phyloP scores from a whole-genome alignment of 805 yeast species.

The Barnettozyma sucrosica region DNA sequence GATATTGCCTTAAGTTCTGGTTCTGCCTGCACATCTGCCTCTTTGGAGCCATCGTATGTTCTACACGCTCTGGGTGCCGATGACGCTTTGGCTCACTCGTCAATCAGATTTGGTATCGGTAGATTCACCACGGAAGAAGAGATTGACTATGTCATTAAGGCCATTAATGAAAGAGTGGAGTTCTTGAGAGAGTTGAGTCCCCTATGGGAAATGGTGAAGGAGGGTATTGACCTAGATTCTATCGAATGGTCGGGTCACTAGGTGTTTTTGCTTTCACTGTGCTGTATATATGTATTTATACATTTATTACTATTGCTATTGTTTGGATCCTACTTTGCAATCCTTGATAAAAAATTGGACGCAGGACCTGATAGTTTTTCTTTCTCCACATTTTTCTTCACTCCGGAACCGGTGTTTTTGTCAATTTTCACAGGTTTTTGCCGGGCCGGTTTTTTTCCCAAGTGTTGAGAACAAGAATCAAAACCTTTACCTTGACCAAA shows the following conservation, averaged over 20 bases:
- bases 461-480: background rate
- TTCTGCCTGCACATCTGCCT: constrained; percentile 98
- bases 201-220: constrained; percentile 98
- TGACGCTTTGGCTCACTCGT: constrained; percentile 97
- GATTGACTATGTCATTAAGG: constrained; percentile 86
- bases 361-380: background rate
- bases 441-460: background rate
- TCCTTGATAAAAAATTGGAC: background rate
- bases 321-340: too few relatives aligned
- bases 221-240: constrained; percentile 88
- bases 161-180: constrained; percentile 83
- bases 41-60: constrained; percentile 95
- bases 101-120: constrained; percentile 95
- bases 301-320: too few relatives aligned
- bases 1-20: constrained; percentile 96
- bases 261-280: background rate
- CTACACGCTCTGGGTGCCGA: constrained; percentile 96
- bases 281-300: background rate
- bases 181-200: constrained; percentile 91
- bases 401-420: constrained; percentile 3
- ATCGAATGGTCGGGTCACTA: constrained; percentile 98
- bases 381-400: background rate
- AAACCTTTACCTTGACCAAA: background rate
- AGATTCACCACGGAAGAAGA: constrained; percentile 96
- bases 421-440: background rate